Conservation (phyloP, 257 asterid species). For the Scutellaria baicalensis region DNA sequence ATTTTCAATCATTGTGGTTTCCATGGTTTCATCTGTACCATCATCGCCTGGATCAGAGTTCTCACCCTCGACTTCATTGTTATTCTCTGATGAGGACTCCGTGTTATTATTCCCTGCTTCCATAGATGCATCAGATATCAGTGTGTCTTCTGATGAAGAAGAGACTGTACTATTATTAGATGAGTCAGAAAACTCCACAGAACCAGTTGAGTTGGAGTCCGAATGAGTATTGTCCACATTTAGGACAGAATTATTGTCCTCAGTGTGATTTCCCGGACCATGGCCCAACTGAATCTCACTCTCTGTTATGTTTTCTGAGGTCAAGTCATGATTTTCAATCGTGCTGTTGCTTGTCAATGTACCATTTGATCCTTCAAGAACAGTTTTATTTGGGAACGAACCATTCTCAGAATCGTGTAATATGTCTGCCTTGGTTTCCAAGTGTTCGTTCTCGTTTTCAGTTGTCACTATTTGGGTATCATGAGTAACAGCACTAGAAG, state of each 20-base stretch:
- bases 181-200: constrained; percentile 21
- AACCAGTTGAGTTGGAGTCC: constrained; percentile 21
- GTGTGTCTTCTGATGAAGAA: constrained; percentile 19
- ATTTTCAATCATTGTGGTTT: constrained; percentile 24
- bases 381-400: constrained; percentile 28
- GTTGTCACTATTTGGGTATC: constrained; percentile 21
- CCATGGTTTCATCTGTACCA: constrained; percentile 31
- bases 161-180: constrained; percentile 13
- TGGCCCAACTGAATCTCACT: constrained; percentile 15
- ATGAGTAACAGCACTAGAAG: constrained; percentile 95
- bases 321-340: constrained; percentile 12
- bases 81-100: constrained; percentile 15
- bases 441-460: constrained; percentile 32
- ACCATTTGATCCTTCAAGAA: constrained; percentile 19
- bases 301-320: constrained; percentile 28
- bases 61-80: constrained; percentile 24
- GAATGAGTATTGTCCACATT: constrained; percentile 3
- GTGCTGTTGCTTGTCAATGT: constrained; percentile 21
- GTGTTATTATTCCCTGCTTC: constrained; percentile 24
- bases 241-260: constrained; percentile 16
- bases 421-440: constrained; percentile 21
- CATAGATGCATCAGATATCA: constrained; percentile 6
- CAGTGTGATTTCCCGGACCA: constrained; percentile 16
- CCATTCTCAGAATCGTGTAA: constrained; percentile 14
- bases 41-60: constrained; percentile 32